These are phyloP conservation scores for Moringa oleifera DNA, from an alignment of 345 rosid species.

Conservation along the genomic window DNA sequence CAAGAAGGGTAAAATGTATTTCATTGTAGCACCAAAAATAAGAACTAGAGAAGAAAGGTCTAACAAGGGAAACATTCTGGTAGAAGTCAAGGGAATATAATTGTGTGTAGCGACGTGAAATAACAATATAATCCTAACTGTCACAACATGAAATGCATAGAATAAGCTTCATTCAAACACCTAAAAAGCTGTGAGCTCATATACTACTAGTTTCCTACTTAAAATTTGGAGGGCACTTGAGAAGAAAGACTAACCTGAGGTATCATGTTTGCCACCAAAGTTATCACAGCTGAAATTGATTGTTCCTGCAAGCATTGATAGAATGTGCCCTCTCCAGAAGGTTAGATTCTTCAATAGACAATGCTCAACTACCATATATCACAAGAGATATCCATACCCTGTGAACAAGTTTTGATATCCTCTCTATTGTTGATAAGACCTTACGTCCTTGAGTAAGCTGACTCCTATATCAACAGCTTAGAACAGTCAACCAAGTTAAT, in stretches of 20 bases:
- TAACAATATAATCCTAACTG: too few species aligned
- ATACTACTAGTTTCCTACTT: neutral
- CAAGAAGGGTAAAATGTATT: too few species aligned
- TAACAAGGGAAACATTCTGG: too few species aligned
- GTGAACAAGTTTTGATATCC: conserved; percentile 71
- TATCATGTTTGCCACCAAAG: conserved; percentile 80
- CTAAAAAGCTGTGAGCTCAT: neutral
- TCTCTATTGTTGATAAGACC: conserved; percentile 68
- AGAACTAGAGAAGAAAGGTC: too few species aligned
- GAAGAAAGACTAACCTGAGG: conserved; percentile 81
- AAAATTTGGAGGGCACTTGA: neutral
- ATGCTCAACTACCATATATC: neutral
- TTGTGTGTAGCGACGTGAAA: too few species aligned
- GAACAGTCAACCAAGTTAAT: too few species aligned
- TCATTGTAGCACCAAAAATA: too few species aligned
- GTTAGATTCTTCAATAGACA: neutral
- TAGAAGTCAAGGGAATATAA: too few species aligned
- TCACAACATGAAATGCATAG: neutral
- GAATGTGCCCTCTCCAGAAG: neutral
- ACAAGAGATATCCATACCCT: conserved; percentile 43
- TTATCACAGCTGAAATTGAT: conserved; percentile 81
- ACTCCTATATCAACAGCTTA: conserved; percentile 31
- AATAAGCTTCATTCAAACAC: neutral
- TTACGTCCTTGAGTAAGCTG: conserved; percentile 89
- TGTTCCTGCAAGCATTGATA: conserved; percentile 52